Base-by-base conservation (phyloP, 108 stramenopile genomes). In the Thalassiosira profunda region DNA sequence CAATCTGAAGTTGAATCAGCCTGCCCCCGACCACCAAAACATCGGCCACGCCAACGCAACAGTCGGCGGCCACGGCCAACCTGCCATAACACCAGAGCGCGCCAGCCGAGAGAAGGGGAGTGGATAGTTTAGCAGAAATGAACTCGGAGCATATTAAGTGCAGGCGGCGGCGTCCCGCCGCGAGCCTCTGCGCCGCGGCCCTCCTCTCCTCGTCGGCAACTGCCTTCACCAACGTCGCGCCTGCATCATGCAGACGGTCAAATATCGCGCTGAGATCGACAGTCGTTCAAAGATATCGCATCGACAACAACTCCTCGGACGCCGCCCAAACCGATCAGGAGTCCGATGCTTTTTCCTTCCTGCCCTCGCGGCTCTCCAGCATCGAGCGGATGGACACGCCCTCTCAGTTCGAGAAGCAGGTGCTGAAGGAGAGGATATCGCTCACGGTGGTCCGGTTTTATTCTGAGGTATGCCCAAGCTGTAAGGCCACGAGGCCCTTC, bases 391-490 rank as follows among this genome's bases (percentile, higher is more conserved):
- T 70, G 33, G 31, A 47, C 5, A 38, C 18, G 5, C 68, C 68
- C 5, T 48, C 56, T 8, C 45, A 70, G 28, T 70, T 70, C 43
- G 46, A 70, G 29, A 25, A 38, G 3, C 42, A 46, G 2, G 68
- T 70, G 30, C 8, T 58, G 9, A 48, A 58, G 28, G 58, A 70
- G 31, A 36, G 1, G 17, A 20, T 59, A 0, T 46, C 68, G 23
- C 48, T 70, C 1, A 58, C 51, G 10, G 68, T 70, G 6, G 68
- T 70, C 8, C 12, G 68, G 11, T 70, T 70, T 48, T 58, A 43
- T 49, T 57, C 68, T 12, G 68, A 70, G 7, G 58, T 49, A 48
- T 70, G 68, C 26, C 68, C 68, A 30, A 58, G 46, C 25, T 70
- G 68, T 29, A 58, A 26, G 59, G 68, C 68, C 0, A 70, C 68